Conservation (phyloP, 75 land plant species). For the Selaginella moellendorffii region DNA sequence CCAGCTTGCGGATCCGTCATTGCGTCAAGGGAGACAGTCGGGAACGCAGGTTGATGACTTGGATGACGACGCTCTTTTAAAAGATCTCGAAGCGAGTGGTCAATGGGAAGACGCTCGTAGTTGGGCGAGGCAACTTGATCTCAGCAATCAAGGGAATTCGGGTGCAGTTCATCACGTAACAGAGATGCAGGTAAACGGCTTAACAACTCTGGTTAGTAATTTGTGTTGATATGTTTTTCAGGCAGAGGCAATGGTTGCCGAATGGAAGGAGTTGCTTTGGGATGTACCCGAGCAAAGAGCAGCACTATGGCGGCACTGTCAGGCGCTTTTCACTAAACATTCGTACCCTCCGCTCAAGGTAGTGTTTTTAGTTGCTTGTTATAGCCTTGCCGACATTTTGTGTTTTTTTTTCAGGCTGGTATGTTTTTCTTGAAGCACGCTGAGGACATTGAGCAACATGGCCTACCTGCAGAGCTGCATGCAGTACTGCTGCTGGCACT, state of each 20-base stretch:
- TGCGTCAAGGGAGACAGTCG: slow-evolving; percentile 42
- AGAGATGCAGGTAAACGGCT: slow-evolving; percentile 64
- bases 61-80: slow-evolving; percentile 65
- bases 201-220: too few species aligned
- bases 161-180: slow-evolving; percentile 72
- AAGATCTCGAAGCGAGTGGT: slow-evolving; percentile 59
- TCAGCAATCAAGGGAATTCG: slow-evolving; percentile 48
- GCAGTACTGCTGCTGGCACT: slow-evolving; percentile 70
- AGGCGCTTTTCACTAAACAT: slow-evolving; percentile 57
- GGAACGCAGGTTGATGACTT: slow-evolving; percentile 31
- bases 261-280: slow-evolving; percentile 97
- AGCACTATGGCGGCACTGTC: slow-evolving; percentile 94
- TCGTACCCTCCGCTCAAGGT: slow-evolving; percentile 79
- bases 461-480: slow-evolving; percentile 74
- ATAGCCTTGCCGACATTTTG: too few species aligned
- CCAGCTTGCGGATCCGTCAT: slow-evolving; percentile 65
- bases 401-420: too few species aligned
- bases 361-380: neutral
- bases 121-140: slow-evolving; percentile 89
- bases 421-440: slow-evolving; percentile 91
- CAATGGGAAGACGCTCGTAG: slow-evolving; percentile 91
- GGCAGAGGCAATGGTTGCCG: slow-evolving; percentile 41
- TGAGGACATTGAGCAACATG: slow-evolving; percentile 70
- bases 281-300: slow-evolving; percentile 91
- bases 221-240: too few species aligned